Evolutionary conservation across 139 green algal genomes (phyloP).

Genomic region (Chlamydomonas schloesseri): DNA sequence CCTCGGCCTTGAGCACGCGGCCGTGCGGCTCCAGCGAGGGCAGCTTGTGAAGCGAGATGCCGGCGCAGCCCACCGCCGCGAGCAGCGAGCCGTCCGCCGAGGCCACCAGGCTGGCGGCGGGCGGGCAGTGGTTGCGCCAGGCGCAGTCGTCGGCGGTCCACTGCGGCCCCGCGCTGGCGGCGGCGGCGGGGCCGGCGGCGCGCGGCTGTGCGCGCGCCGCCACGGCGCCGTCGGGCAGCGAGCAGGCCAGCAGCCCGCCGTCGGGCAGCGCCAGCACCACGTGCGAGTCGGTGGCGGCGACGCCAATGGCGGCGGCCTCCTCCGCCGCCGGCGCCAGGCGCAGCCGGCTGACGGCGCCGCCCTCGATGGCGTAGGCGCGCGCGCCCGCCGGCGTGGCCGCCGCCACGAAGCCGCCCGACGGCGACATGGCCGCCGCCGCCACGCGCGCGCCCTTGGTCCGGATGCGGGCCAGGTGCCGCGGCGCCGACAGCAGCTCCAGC

Average conservation of each 20-base stretch:
- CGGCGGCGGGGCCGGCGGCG: neutral
- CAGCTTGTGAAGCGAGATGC: conserved; percentile 54
- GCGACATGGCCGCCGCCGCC: conserved; percentile 70
- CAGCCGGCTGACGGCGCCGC: conserved; percentile 20
- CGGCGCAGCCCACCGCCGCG: conserved; percentile 74
- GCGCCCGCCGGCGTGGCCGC: conserved; percentile 59
- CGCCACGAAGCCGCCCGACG: conserved; percentile 73
- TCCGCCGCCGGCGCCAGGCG: conserved; percentile 22
- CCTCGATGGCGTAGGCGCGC: conserved; percentile 50
- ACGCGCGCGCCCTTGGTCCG: conserved; percentile 54
- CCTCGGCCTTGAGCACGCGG: conserved; percentile 19
- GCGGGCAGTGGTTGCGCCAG: conserved; percentile 50
- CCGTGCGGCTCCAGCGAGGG: neutral
- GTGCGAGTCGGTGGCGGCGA: conserved; percentile 9
- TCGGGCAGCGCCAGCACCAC: conserved; percentile 7
- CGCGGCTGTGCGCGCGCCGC: neutral
- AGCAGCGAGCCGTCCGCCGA: conserved; percentile 76
- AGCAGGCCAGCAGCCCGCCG: neutral
- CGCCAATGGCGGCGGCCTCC: conserved; percentile 1
- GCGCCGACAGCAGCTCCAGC: conserved; percentile 61
- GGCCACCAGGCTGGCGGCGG: conserved; percentile 62
- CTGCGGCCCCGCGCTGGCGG: neutral
- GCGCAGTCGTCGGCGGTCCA: conserved; percentile 1
- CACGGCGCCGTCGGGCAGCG: neutral
- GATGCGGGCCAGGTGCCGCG: conserved; percentile 67